These are phyloP conservation scores for Arabidopsis arenosa DNA, from an alignment of 345 rosid species.

Conservation along the genomic window DNA sequence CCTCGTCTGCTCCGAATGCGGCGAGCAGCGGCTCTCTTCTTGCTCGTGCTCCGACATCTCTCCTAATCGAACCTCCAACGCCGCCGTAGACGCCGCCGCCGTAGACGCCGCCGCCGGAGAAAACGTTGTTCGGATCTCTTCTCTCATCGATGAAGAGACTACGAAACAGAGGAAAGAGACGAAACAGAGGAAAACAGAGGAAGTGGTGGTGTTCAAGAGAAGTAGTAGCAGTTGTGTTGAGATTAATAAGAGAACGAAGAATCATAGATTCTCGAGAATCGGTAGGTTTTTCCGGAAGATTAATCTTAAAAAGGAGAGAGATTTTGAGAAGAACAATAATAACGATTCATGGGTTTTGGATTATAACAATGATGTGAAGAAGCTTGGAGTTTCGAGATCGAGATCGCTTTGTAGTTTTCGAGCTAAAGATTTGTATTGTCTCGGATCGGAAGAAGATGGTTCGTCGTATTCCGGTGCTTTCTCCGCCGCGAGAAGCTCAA, in stretches of 20 bases:
- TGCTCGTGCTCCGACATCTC: conserved; percentile 91
- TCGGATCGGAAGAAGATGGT: conserved; percentile 76
- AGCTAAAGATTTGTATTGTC: conserved; percentile 54
- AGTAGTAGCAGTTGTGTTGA: conserved; percentile 91
- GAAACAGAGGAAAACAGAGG: conserved; percentile 52
- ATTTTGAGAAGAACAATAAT: conserved; percentile 57
- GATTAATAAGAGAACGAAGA: conserved; percentile 70
- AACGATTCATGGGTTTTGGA: conserved; percentile 78
- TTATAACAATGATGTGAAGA: conserved; percentile 44
- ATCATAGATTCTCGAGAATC: conserved; percentile 72
- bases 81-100: conserved; percentile 64
- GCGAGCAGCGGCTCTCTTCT: conserved; percentile 91
- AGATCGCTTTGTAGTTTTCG: conserved; percentile 93
- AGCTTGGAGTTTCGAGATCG: conserved; percentile 73
- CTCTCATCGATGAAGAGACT: conserved; percentile 64
- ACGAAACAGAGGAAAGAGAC: conserved; percentile 46
- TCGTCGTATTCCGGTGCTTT: conserved; percentile 65
- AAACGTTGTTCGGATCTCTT: conserved; percentile 80
- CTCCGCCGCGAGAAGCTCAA: conserved; percentile 85
- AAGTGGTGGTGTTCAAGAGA: conserved; percentile 67
- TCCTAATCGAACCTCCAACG: conserved; percentile 64
- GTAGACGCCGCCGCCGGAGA: conserved; percentile 58
- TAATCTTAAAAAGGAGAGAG: conserved; percentile 42
- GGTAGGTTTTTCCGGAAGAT: conserved; percentile 76
- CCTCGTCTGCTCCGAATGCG: conserved; percentile 92